Evolutionary conservation across 202 grass and related monocot species (phyloP).

Genomic region (Eragrostis tef): DNA sequence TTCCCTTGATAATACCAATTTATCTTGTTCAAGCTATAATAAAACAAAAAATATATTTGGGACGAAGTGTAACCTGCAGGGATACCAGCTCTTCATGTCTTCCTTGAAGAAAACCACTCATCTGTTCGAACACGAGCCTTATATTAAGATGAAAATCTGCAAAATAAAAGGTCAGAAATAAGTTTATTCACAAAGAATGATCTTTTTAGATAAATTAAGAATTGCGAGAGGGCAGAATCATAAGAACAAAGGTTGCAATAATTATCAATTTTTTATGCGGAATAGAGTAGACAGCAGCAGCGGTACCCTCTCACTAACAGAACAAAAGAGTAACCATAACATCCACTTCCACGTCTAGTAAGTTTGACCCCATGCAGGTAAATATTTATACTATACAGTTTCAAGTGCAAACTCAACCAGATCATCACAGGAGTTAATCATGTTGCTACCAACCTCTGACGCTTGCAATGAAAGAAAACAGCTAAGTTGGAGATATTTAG

Average conservation of each 20-base stretch:
- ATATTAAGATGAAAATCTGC: not conserved
- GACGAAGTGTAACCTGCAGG: slow-evolving; percentile 11
- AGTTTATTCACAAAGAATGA: slow-evolving; percentile 3
- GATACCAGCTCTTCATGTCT: not conserved
- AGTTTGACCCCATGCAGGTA: slow-evolving; percentile 3
- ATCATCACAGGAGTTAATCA: slow-evolving; percentile 26
- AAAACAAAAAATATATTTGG: slow-evolving; percentile 1
- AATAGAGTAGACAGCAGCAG: slow-evolving; percentile 18
- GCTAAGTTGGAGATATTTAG: not conserved
- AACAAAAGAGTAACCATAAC: slow-evolving; percentile 6
- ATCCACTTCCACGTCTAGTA: slow-evolving; percentile 1
- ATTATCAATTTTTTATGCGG: not conserved
- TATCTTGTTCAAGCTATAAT: slow-evolving; percentile 17
- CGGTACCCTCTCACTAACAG: slow-evolving; percentile 21
- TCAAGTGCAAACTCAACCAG: slow-evolving; percentile 7
- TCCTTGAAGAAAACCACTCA: not conserved
- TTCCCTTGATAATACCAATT: not conserved
- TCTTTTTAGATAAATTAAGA: not conserved
- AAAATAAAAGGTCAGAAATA: not conserved
- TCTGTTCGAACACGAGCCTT: not conserved
- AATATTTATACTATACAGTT: not conserved
- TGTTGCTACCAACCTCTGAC: slow-evolving; percentile 16
- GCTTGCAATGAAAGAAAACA: not conserved
- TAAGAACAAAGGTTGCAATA: slow-evolving; percentile 6
- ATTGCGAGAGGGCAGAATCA: not conserved